Evolutionary conservation across 352 stramenopile species (phyloP).

Genomic region (Pelagophyceae sp.): DNA sequence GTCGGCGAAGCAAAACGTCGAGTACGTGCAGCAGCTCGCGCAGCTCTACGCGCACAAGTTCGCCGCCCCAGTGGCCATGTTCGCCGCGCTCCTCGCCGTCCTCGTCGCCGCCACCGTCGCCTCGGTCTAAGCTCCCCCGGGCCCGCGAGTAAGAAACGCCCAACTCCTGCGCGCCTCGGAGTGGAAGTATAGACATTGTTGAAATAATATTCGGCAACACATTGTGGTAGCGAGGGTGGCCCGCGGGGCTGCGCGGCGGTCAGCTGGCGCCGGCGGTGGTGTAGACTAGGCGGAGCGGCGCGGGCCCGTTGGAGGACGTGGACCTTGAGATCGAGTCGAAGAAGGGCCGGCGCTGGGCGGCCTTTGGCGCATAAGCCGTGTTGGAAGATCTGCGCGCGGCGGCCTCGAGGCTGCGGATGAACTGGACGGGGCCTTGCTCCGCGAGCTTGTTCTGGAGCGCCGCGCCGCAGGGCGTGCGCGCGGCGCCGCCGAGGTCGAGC

Average conservation of each 20-base stretch:
- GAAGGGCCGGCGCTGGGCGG: not conserved
- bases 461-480: not conserved
- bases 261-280: too few species aligned
- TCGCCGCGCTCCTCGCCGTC: not conserved
- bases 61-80: slow-evolving; percentile 13
- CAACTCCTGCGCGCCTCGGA: too few species aligned
- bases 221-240: too few species aligned
- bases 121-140: not conserved
- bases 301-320: too few species aligned
- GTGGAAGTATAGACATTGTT: too few species aligned
- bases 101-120: not conserved
- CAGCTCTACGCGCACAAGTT: slow-evolving; percentile 35
- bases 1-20: slow-evolving; percentile 39
- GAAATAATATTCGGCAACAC: too few species aligned
- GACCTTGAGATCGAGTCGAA: not conserved
- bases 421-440: not conserved
- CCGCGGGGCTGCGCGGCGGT: too few species aligned
- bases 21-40: slow-evolving; percentile 38
- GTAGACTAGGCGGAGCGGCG: too few species aligned
- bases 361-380: too few species aligned
- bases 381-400: too few species aligned
- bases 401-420: not conserved
- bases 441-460: not conserved
- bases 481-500: not conserved
- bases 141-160: not conserved